phyloP scores from a whole-genome alignment of 2,329 filamentous ascomycete species.

The Scolecobasidium constrictum region DNA sequence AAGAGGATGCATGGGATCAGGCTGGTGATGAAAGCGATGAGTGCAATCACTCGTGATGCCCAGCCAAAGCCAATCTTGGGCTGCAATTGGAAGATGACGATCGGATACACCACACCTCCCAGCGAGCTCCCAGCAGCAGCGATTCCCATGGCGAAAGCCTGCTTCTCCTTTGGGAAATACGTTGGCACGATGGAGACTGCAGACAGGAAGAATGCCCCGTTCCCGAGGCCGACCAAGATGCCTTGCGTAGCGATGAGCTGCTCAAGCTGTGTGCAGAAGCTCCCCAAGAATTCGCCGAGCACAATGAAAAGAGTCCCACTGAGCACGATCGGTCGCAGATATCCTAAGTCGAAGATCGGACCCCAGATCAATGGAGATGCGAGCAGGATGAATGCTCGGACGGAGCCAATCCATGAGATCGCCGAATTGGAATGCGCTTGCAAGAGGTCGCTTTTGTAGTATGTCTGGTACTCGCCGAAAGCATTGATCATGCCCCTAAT shows the following conservation, averaged over 20 bases:
- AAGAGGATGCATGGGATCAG: conserved; percentile 21
- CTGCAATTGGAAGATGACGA: conserved; percentile 11
- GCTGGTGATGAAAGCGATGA: conserved; percentile 18
- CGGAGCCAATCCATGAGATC: conserved; percentile 37
- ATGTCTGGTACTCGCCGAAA: conserved; percentile 10
- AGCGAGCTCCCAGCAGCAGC: conserved; percentile 31
- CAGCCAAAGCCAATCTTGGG: conserved; percentile 20
- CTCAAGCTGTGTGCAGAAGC: conserved; percentile 12
- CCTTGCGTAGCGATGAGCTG: conserved; percentile 31
- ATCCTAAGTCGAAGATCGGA: conserved; percentile 37
- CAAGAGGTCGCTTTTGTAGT: conserved; percentile 4
- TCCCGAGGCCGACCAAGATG: conserved; percentile 40
- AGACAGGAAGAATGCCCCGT: conserved; percentile 30
- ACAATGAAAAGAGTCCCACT: conserved; percentile 32
- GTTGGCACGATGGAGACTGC: conserved; percentile 28
- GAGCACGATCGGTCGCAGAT: conserved; percentile 29
- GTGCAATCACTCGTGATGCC: conserved; percentile 17
- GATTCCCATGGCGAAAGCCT: conserved; percentile 26
- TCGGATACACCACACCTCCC: conserved; percentile 33
- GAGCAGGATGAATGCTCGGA: conserved; percentile 37
- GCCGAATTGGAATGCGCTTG: conserved; percentile 13
- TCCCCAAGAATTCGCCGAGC: conserved; percentile 24
- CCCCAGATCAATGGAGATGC: conserved; percentile 36
- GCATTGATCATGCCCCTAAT: conserved; percentile 6
- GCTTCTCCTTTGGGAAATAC: conserved; percentile 29